phyloP scores from a whole-genome alignment of 495 filamentous ascomycete genomes.

The Bacidia rubella region DNA sequence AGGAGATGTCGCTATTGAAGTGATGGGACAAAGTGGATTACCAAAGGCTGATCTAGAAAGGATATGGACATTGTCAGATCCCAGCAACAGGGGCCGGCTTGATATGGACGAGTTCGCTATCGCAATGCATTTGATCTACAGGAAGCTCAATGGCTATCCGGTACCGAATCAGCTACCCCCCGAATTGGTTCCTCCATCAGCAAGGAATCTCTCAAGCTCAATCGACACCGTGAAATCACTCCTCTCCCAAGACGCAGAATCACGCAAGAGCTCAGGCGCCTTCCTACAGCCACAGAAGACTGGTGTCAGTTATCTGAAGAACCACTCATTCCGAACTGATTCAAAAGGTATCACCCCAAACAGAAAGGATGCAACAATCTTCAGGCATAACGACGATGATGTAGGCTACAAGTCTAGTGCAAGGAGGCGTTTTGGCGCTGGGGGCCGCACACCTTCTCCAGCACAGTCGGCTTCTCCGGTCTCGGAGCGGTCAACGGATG shows the following conservation, averaged over 20 bases:
- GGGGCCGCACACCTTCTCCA: conserved; percentile 59
- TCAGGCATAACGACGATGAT: conserved; percentile 78
- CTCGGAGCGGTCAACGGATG: conserved; percentile 59
- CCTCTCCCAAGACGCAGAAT: conserved; percentile 79
- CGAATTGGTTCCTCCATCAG: conserved; percentile 90
- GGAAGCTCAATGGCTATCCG: conserved; percentile 90
- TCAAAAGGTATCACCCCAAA: conserved; percentile 32
- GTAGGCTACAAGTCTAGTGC: conserved; percentile 90
- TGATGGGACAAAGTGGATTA: conserved; percentile 90
- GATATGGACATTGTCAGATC: conserved; percentile 91
- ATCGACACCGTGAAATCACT: conserved; percentile 87
- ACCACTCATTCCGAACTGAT: conserved; percentile 69
- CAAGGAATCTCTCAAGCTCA: conserved; percentile 83
- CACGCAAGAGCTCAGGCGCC: conserved; percentile 67
- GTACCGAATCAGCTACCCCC: conserved; percentile 83
- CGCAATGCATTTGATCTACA: conserved; percentile 97
- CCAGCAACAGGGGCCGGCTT: conserved; percentile 80
- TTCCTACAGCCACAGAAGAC: conserved; percentile 86
- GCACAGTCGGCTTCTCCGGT: conserved; percentile 55
- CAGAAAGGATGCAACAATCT: conserved; percentile 91
- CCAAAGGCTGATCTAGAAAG: conserved; percentile 79
- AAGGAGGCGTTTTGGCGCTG: conserved; percentile 65
- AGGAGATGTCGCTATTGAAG: conserved; percentile 90
- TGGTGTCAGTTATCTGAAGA: conserved; percentile 95
- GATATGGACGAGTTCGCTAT: conserved; percentile 98